A percentile compares a stretch with the other conserved stretches of the same genome.
Conservation (phyloP, 495 filamentous ascomycete genomes). For the Extremus antarcticus region DNA sequence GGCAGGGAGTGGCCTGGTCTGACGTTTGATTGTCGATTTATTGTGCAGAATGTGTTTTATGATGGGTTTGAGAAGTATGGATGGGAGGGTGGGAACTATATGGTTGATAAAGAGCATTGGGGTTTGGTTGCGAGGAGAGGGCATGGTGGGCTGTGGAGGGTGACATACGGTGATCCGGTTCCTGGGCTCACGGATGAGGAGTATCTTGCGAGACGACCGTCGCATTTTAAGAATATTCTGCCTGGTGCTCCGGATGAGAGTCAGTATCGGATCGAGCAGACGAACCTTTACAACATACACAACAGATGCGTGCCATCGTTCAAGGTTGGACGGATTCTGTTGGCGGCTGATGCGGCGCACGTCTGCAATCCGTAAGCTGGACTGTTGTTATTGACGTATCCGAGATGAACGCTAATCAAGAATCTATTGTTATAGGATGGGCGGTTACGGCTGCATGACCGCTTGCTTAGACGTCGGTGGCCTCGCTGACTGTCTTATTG, state of each 20-base stretch:
- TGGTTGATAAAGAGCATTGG: conserved; percentile 21
- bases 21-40: conserved; percentile 12
- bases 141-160: conserved; percentile 15
- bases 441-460: conserved; percentile 8
- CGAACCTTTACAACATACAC: conserved; percentile 13
- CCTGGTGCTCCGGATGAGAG: conserved; percentile 12
- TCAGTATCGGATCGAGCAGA: conserved; percentile 13
- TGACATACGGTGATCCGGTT: conserved; percentile 16
- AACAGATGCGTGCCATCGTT: conserved; percentile 11
- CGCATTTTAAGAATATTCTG: conserved; percentile 15
- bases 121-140: conserved; percentile 16
- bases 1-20: conserved; percentile 14
- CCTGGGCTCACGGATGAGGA: conserved; percentile 13
- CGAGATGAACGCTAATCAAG: background rate
- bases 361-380: background rate
- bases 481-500: conserved; percentile 18
- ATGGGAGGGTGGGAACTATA: conserved; percentile 16
- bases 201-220: conserved; percentile 2
- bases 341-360: conserved; percentile 18
- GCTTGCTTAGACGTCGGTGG: conserved; percentile 15
- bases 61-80: conserved; percentile 22
- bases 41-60: conserved; percentile 19
- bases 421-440: background rate
- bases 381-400: background rate
- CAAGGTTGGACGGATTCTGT: conserved; percentile 11